Base-by-base conservation (phyloP, 352 stramenopile genomes). In the Phytophthora tentaculata region DNA sequence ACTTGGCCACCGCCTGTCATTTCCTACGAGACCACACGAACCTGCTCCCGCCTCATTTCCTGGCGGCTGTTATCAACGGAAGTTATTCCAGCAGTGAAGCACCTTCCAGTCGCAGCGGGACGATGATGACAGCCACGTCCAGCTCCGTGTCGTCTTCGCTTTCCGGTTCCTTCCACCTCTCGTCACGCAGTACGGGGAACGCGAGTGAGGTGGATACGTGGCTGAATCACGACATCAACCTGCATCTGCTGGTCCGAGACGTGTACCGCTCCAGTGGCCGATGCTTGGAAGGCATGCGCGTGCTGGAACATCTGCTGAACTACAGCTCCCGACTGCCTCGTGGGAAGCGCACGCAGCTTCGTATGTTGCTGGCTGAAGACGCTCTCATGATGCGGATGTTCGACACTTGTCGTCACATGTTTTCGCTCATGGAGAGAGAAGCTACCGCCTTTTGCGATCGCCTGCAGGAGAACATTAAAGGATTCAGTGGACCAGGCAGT, bases 361-460 rank as follows among this genome's bases (percentile, higher is more conserved):
- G 86, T 1, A 94, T 96, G 84, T 48, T 94, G 8, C 64, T 94
- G 2, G 85, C 85, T 3, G 88, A 96, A 65, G 88, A 96, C 29
- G 78, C 85, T 6, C 60, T 93, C 2, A 88, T 94, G 58, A 76
- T 91, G 63, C 73, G 80, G 3, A 83, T 94, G 62, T 76, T 95
- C 22, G 88, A 92, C 49, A 91, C 80, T 22, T 89, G 82, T 26
- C 77, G 84, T 23, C 84, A 88, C 48, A 91, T 91, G 82, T 89
- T 92, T 35, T 71, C 77, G 9, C 57, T 89, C 16, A 73, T 96
- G 45, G 86, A 96, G 22, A 77, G 86, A 44, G 87, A 95, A 61
- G 88, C 86, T 2, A 89, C 88, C 20, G 73, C 76, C 10, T 94
- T 91, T 62, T 93, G 84, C 26, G 86, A 94, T 44, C 69, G 81